These are phyloP conservation scores for Lasiodiplodia theobromae DNA, from an alignment of 2,329 filamentous ascomycete species.

Conservation along the genomic window DNA sequence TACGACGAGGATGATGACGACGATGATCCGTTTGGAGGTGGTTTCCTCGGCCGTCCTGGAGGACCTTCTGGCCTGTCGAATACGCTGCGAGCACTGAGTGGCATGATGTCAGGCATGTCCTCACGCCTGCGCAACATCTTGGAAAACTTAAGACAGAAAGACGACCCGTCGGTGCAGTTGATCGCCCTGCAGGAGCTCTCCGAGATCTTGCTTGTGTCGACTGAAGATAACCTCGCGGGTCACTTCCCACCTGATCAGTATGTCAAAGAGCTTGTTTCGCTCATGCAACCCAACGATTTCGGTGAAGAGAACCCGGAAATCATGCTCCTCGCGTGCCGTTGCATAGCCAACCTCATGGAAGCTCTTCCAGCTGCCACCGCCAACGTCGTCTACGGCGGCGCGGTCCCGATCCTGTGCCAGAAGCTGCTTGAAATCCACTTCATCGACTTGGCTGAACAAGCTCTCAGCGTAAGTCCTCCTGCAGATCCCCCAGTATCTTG, in stretches of 20 bases:
- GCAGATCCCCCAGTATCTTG: not conserved
- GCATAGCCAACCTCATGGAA: conserved; percentile 97
- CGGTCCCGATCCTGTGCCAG: conserved; percentile 91
- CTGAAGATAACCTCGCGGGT: conserved; percentile 93
- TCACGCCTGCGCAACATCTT: conserved; percentile 72
- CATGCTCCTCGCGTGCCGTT: conserved; percentile 95
- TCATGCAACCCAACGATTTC: conserved; percentile 92
- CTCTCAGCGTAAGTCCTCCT: conserved; percentile 70
- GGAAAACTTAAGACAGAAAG: conserved; percentile 75
- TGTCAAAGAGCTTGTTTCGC: conserved; percentile 87
- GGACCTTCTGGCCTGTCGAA: conserved; percentile 72
- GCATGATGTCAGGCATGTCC: conserved; percentile 88
- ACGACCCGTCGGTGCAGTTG: conserved; percentile 85
- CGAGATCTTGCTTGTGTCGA: conserved; percentile 90
- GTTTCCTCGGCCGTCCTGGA: conserved; percentile 72
- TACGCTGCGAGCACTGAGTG: conserved; percentile 84
- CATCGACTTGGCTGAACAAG: conserved; percentile 97
- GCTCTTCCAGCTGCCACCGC: conserved; percentile 90
- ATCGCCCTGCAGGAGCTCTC: conserved; percentile 93
- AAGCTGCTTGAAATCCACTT: conserved; percentile 96
- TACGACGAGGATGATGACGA: conserved; percentile 62
- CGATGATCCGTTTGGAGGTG: conserved; percentile 66
- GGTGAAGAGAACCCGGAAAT: conserved; percentile 93
- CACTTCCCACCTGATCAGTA: conserved; percentile 95
- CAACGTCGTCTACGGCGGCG: conserved; percentile 96